Conservation (phyloP, 2,329 filamentous ascomycete species). For the Shiraia sp. region DNA sequence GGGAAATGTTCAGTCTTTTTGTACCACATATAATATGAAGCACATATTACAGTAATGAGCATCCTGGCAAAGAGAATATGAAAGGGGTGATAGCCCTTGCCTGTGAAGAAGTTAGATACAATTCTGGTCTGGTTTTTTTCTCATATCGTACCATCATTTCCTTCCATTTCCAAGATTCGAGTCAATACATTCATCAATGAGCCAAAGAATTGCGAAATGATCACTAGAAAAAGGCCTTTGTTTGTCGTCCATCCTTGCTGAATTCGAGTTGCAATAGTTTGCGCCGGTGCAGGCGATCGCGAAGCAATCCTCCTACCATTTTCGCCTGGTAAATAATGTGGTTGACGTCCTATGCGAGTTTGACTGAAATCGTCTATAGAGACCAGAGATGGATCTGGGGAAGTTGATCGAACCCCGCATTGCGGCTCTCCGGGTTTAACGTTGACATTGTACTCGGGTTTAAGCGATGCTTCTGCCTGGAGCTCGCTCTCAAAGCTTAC, state of each 20-base stretch:
- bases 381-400: constrained; percentile 37
- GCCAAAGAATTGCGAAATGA: constrained; percentile 78
- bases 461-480: constrained; percentile 17
- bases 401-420: constrained; percentile 38
- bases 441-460: constrained; percentile 20
- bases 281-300: constrained; percentile 25
- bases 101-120: constrained; percentile 11
- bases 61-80: constrained; percentile 79
- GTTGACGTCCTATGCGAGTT: constrained; percentile 28
- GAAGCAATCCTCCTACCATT: constrained; percentile 22
- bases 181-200: constrained; percentile 84
- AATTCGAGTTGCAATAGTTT: constrained; percentile 22
- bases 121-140: not conserved
- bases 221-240: constrained; percentile 72
- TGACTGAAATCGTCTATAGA: constrained; percentile 41
- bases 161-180: constrained; percentile 70
- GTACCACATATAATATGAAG: constrained; percentile 74
- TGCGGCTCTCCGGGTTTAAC: constrained; percentile 34
- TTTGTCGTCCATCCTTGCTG: constrained; percentile 64
- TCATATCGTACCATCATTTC: constrained; percentile 56
- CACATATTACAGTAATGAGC: constrained; percentile 69
- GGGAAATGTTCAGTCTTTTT: constrained; percentile 69
- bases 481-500: constrained; percentile 8
- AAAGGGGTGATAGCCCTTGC: constrained; percentile 76
- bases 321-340: constrained; percentile 18